Base-by-base conservation (phyloP, 2,329 filamentous ascomycete genomes). In the Pezicula radicicola region DNA sequence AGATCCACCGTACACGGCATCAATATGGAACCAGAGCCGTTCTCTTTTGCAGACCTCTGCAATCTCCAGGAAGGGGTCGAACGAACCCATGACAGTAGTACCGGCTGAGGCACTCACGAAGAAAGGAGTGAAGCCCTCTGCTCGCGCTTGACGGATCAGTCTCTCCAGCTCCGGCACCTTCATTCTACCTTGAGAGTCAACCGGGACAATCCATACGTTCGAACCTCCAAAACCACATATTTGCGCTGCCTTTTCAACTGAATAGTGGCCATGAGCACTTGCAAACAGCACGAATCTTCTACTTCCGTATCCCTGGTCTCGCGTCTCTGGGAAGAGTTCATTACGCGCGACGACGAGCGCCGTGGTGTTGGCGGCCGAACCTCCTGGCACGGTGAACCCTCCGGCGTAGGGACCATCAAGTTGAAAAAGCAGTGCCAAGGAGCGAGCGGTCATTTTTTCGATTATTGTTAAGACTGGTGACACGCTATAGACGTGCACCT, bases 21-120 rank as follows among this genome's bases (percentile, higher is more conserved):
- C 94, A 50, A 97, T 81, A 73, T 99, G 94, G 71, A 97, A 75
- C 94, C 94, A 99, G 43, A 97, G 72, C 49, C 81, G 79, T 65
- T 91, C 78, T 53, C 79, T 77, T 57, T 81, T 79, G 72, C 89
- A 94, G 18, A 97, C 76, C 27, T 73, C 74, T 0, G 85, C 78
- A 56, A 97, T 85, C 3, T 79, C 80, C 10, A 76, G 69, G 61
- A 96, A 86, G 0, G 89, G 89, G 64, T 97, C 93, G 66, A 87
- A 99, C 1, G 89, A 91, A 13, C 94, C 94, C 56, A 93, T 76
- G 2, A 97, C 93, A 0, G 94, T 99, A 1, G 93, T 97, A 16
- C 94, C 94, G 0, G 94, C 93, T 0, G 94, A 97, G 6, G 92
- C 89, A 67, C 96, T 97, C 66, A 97, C 89, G 71, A 95, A 97